Evolutionary conservation across 1,284 basidiomycete species (phyloP), one percentile per base, ranked within the genome.

Genomic region (Pyrrhoderma lamaoense): DNA sequence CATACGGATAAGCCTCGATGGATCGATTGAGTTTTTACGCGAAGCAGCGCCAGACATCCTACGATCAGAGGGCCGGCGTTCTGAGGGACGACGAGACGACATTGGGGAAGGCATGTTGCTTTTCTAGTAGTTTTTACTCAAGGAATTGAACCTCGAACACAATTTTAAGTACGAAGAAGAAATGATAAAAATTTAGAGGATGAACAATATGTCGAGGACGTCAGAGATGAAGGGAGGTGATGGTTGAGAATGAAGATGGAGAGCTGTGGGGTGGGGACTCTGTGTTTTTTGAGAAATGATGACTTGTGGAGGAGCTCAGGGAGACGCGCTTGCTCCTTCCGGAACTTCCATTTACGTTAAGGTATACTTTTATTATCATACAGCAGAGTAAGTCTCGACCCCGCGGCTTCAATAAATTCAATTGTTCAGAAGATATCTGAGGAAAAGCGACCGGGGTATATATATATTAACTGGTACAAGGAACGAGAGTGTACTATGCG

Each of bases 21-120:
- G 85, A 64, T 89, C 86, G 62, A 89, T 89, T 45, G 85, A 88
- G 2, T 71, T 71, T 46, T 81, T 73, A 53, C 85, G 73, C 34
- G 81, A 84, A 55, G 58, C 53, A 36, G 58, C 40, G 50, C 59
- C 60, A 34, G 66, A 52, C 67, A 67, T 63, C 68, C 68, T 51
- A 67, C 65, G 60, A 37, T 58, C 57, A 40, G 62, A 58, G 45
- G 53, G 49, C 40, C 63, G 54, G 45, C 58, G 55, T 49, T 54
- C 70, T 38, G 69, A 68, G 51, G 66, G 62, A 21, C 71, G 68
- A 45, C 75, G 67, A 56, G 58, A 52, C 49, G 57, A 49, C 45
- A 37, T 38, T 45, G 31, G 48, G 56, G 55, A 44, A 55, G 45
- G 45, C 31, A 47, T 39, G 23, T 34, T 45, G 25, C 21, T 27